These are phyloP conservation scores for Infundibulicybe gibba DNA, from an alignment of 768 basidiomycete genomes.

Conservation along the genomic window DNA sequence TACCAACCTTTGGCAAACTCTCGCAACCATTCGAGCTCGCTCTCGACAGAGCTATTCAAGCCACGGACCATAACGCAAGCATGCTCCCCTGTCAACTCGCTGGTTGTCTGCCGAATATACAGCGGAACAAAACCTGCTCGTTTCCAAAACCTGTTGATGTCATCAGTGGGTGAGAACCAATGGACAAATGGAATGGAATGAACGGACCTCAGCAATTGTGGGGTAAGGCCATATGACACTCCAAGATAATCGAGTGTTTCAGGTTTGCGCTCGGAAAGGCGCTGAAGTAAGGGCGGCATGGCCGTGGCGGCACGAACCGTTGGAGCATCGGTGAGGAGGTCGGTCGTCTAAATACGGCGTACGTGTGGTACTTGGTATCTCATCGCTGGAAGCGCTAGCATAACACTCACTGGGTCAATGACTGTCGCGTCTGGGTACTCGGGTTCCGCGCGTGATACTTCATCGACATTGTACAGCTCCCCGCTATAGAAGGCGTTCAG, in stretches of 20 bases:
- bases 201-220: conserved; percentile 68
- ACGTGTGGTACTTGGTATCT: no score
- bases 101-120: conserved; percentile 90
- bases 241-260: conserved; percentile 92
- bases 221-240: conserved; percentile 92
- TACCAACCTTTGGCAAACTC: conserved; percentile 81
- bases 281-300: conserved; percentile 93
- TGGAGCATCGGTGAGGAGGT: conserved; percentile 76
- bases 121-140: conserved; percentile 87
- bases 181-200: neutral
- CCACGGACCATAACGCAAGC: conserved; percentile 94
- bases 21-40: conserved; percentile 75
- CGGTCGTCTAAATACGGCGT: conserved; percentile 20
- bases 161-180: no score
- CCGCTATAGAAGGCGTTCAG: conserved; percentile 92
- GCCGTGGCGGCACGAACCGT: conserved; percentile 64
- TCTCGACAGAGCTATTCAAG: conserved; percentile 60
- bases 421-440: conserved; percentile 56
- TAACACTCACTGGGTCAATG: conserved; percentile 45
- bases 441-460: conserved; percentile 47
- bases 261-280: conserved; percentile 85
- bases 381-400: neutral
- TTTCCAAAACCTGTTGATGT: conserved; percentile 81
- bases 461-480: conserved; percentile 86
- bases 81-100: conserved; percentile 95